Conservation (phyloP, 352 stramenopile species). For the Pythium aphanidermatum region DNA sequence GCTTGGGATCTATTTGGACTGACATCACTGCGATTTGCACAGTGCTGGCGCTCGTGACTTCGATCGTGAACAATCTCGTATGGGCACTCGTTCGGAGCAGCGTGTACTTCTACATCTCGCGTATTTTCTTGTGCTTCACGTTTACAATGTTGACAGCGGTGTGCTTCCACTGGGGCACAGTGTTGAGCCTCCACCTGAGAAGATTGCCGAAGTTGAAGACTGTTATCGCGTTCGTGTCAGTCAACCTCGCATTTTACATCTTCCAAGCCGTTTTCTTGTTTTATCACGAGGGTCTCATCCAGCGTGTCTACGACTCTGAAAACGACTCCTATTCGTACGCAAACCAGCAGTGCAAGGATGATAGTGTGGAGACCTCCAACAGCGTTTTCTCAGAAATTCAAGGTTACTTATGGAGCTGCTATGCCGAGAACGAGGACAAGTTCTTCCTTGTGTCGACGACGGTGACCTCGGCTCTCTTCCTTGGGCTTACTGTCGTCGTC, state of each 20-base stretch:
- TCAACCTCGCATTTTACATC: constrained; percentile 77
- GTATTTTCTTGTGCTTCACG: constrained; percentile 74
- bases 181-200: constrained; percentile 70
- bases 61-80: constrained; percentile 83
- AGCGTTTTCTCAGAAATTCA: constrained; percentile 86
- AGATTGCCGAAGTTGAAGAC: constrained; percentile 68
- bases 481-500: constrained; percentile 68
- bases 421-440: constrained; percentile 55
- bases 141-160: constrained; percentile 87
- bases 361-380: constrained; percentile 35
- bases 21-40: constrained; percentile 84
- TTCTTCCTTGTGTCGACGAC: constrained; percentile 81
- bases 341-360: constrained; percentile 74
- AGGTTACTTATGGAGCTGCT: constrained; percentile 78
- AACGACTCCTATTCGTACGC: constrained; percentile 58
- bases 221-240: constrained; percentile 49
- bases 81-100: constrained; percentile 63
- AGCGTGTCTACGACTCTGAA: constrained; percentile 66
- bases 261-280: constrained; percentile 74
- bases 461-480: constrained; percentile 72
- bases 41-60: constrained; percentile 58
- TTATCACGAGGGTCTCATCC: constrained; percentile 59
- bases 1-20: constrained; percentile 79
- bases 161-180: constrained; percentile 85
- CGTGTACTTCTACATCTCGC: constrained; percentile 81